phyloP scores from a whole-genome alignment of 495 filamentous ascomycete species.

The Astrocystis sublimbata region DNA sequence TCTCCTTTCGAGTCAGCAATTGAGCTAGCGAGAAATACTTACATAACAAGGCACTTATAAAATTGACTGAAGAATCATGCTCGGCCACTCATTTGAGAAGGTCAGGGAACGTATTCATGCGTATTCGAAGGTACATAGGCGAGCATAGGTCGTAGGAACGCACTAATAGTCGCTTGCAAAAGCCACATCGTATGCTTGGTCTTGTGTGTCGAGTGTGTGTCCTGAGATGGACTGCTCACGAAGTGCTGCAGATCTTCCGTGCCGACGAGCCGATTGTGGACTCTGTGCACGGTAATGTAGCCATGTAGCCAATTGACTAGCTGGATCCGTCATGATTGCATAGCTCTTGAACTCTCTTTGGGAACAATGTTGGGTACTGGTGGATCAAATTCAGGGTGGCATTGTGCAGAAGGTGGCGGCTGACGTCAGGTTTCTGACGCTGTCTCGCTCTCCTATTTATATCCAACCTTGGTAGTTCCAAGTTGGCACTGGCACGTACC shows the following conservation, averaged over 20 bases:
- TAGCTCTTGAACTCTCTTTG: not conserved
- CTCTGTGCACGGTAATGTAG: not conserved
- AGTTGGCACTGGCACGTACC: not conserved
- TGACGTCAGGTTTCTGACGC: constrained; percentile 6
- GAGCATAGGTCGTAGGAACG: no score
- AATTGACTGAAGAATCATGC: no score
- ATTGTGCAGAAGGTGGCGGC: not conserved
- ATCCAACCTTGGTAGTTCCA: not conserved
- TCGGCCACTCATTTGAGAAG: not conserved
- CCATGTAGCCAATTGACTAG: not conserved
- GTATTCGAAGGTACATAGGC: no score
- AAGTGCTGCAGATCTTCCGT: not conserved
- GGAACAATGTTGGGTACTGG: not conserved
- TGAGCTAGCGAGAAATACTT: no score
- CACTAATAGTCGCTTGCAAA: no score
- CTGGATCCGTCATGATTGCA: not conserved
- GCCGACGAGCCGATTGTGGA: not conserved
- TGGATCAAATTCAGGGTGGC: not conserved
- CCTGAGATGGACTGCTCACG: not conserved
- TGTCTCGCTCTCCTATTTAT: not conserved
- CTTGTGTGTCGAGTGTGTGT: not conserved
- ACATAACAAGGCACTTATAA: not conserved
- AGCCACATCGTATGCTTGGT: no score
- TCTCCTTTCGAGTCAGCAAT: not conserved
- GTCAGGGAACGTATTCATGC: not conserved